These are phyloP conservation scores for Mollisia scopiformis DNA, from an alignment of 2,329 filamentous ascomycete genomes.

Conservation along the genomic window DNA sequence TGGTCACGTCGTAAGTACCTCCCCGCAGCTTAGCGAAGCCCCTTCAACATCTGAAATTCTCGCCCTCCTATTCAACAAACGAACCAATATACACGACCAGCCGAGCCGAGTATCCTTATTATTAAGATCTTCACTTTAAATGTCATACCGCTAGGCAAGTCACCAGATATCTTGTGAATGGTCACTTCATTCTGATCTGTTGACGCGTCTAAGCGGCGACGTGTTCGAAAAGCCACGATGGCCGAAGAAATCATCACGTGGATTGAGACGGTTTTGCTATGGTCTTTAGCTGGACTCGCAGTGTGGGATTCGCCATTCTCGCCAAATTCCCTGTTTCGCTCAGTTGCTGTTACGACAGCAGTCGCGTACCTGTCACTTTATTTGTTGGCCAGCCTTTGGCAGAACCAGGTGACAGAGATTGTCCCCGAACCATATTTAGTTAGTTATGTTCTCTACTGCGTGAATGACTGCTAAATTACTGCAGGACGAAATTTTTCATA, in stretches of 20 bases:
- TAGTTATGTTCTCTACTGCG: background rate
- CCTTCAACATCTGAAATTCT: background rate
- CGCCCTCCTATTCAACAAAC: background rate
- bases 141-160: background rate
- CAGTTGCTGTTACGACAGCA: background rate
- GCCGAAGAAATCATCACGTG: background rate
- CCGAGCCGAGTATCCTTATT: background rate
- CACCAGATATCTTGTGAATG: background rate
- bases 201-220: background rate
- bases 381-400: conserved; percentile 25
- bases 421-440: conserved; percentile 35
- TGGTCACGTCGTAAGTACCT: background rate
- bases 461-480: background rate
- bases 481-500: conserved; percentile 86
- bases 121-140: background rate
- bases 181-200: background rate
- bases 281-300: background rate
- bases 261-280: background rate
- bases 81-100: background rate
- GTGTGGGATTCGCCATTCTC: background rate
- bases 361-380: background rate
- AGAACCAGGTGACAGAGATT: conserved; percentile 30
- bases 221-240: background rate
- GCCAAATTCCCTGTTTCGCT: background rate
- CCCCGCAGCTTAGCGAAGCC: background rate